These are phyloP conservation scores for Melaleuca quinquenervia DNA, from an alignment of 345 rosid species.

Conservation along the genomic window DNA sequence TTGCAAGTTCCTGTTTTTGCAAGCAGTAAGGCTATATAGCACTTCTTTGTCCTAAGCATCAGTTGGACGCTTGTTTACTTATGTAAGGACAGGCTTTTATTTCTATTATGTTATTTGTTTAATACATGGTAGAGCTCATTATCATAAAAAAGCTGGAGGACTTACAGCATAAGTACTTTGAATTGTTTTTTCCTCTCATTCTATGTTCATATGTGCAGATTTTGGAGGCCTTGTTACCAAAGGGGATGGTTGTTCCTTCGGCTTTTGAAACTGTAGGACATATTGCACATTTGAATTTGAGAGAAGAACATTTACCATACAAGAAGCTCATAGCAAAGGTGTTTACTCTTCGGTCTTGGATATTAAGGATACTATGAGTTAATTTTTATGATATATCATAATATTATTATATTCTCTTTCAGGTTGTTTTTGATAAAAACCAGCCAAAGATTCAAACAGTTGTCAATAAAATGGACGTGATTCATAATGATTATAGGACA, in stretches of 20 bases:
- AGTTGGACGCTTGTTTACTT: not conserved
- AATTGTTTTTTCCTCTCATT: not conserved
- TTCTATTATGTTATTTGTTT: not conserved
- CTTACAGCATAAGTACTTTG: not conserved
- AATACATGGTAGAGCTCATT: not conserved
- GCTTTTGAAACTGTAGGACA: constrained; percentile 89
- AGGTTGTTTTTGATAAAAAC: constrained; percentile 87
- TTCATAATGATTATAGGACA: constrained; percentile 66
- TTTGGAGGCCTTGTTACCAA: constrained; percentile 72
- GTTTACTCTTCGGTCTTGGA: constrained; percentile 7
- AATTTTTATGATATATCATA: not conserved
- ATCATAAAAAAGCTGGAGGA: not conserved
- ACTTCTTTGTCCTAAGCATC: not conserved
- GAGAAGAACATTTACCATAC: constrained; percentile 65
- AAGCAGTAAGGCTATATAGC: not conserved
- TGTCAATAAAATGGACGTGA: constrained; percentile 74
- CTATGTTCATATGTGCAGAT: constrained; percentile 32
- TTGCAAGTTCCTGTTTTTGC: not conserved
- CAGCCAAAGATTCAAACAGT: constrained; percentile 87
- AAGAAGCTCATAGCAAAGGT: constrained; percentile 72
- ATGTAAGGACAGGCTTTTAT: not conserved
- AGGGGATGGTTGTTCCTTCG: constrained; percentile 66
- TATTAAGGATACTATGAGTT: not conserved
- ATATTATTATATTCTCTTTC: constrained; percentile 3
- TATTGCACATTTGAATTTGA: constrained; percentile 75